Percentiles rank a stretch among this genome's conserved stretches.
Conservation (phyloP, 179 eudicot species). For the Nepenthes alata region DNA sequence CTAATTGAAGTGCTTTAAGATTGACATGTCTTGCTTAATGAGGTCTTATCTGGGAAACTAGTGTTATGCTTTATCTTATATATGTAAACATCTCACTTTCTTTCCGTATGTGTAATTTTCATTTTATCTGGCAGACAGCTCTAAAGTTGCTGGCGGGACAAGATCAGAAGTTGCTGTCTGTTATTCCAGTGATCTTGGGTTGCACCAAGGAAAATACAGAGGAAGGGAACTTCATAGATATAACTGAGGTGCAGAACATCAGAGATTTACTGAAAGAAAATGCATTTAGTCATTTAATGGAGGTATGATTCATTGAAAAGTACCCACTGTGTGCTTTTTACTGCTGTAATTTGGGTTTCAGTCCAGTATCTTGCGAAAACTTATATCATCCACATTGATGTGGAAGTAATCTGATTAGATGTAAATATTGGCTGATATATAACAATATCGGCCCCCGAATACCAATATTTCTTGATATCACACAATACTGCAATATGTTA, state of each 20-base stretch:
- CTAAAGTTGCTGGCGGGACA: constrained; percentile 58
- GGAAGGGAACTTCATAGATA: constrained; percentile 31
- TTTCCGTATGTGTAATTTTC: background rate
- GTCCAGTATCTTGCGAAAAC: too few relatives aligned
- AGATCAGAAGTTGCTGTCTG: constrained; percentile 39
- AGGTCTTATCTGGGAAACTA: constrained; percentile 5
- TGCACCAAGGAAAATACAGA: constrained; percentile 28
- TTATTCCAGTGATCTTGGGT: constrained; percentile 72
- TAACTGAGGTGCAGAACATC: constrained; percentile 30
- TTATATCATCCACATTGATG: too few relatives aligned
- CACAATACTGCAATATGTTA: too few relatives aligned
- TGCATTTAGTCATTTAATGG: constrained; percentile 91
- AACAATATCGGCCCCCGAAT: too few relatives aligned
- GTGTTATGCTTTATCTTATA: constrained; percentile 1
- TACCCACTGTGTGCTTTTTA: background rate
- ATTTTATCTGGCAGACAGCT: constrained; percentile 46
- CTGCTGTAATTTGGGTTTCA: too few relatives aligned
- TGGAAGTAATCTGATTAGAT: too few relatives aligned
- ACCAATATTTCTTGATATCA: too few relatives aligned
- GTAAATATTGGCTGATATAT: too few relatives aligned
- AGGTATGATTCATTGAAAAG: constrained; percentile 33
- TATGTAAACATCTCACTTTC: background rate
- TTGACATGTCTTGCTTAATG: too few relatives aligned
- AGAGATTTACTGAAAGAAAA: constrained; percentile 47
- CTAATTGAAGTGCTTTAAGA: too few relatives aligned